Percentiles rank a stretch among this genome's conserved stretches.
phyloP scores from a whole-genome alignment of 2,329 filamentous ascomycete species.

The Nemania bipapillata region DNA sequence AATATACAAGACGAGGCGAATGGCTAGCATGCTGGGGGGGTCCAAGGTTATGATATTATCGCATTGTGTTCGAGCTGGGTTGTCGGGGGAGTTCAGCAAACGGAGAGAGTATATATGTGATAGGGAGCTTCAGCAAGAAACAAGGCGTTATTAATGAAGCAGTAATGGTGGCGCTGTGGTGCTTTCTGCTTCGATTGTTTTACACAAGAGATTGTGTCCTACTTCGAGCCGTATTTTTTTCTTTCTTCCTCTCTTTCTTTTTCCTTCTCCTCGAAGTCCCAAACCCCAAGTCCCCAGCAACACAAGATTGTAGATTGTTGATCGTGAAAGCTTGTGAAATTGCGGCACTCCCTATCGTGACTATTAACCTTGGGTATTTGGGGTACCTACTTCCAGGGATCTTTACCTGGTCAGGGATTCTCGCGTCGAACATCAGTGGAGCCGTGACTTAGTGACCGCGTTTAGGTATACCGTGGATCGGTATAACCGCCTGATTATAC shows the following conservation, averaged over 20 bases:
- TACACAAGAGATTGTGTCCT: background rate
- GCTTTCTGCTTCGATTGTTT: background rate
- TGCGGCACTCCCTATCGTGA: conserved; percentile 21
- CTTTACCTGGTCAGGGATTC: background rate
- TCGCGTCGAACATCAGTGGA: conserved; percentile 30
- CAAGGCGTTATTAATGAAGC: background rate
- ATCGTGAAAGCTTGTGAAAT: conserved; percentile 23
- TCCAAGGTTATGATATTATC: background rate
- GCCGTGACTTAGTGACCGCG: conserved; percentile 20
- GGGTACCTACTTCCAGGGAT: conserved; percentile 20
- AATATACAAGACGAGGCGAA: conserved; percentile 16
- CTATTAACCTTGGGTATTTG: background rate
- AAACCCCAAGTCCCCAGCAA: background rate
- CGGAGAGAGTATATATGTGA: too few species aligned
- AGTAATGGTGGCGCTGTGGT: background rate
- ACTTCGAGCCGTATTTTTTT: background rate
- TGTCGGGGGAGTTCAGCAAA: background rate
- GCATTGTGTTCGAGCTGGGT: conserved; percentile 11
- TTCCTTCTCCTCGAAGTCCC: background rate
- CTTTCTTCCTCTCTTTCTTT: background rate
- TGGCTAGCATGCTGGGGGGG: conserved; percentile 27
- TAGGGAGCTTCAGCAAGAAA: background rate
- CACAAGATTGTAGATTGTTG: background rate
- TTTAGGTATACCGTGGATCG: background rate
- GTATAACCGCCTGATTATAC: conserved; percentile 1